phyloP scores from a whole-genome alignment of 805 yeast genomes.

The Wickerhamomyces queroliae region DNA sequence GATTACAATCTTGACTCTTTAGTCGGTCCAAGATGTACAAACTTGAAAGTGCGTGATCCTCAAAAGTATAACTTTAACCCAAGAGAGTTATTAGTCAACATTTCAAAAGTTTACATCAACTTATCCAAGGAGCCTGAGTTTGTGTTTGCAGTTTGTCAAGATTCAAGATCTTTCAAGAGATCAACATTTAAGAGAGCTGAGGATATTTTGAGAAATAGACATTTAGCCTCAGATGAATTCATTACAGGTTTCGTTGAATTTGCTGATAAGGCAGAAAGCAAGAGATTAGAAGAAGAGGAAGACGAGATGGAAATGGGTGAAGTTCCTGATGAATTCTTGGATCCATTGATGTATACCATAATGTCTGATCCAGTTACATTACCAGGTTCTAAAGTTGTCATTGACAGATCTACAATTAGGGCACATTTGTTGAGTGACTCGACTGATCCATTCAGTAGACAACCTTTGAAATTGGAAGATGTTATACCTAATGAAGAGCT shows the following conservation, averaged over 20 bases:
- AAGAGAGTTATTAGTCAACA: slow-evolving; percentile 55
- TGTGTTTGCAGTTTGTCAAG: slow-evolving; percentile 77
- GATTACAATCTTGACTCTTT: slow-evolving; percentile 87
- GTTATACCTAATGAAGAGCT: slow-evolving; percentile 75
- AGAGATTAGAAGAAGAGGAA: slow-evolving; percentile 59
- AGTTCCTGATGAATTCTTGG: slow-evolving; percentile 92
- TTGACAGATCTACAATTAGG: slow-evolving; percentile 88
- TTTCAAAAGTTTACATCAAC: slow-evolving; percentile 73
- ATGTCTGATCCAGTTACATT: slow-evolving; percentile 97
- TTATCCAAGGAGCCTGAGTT: slow-evolving; percentile 61
- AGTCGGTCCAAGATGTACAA: slow-evolving; percentile 93
- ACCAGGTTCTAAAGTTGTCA: slow-evolving; percentile 79
- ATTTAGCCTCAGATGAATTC: slow-evolving; percentile 48
- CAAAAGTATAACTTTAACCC: slow-evolving; percentile 83
- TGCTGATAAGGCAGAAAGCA: slow-evolving; percentile 57
- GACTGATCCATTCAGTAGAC: slow-evolving; percentile 95
- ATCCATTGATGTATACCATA: slow-evolving; percentile 92
- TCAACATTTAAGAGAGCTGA: slow-evolving; percentile 67
- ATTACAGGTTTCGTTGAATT: slow-evolving; percentile 48
- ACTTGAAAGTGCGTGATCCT: slow-evolving; percentile 79
- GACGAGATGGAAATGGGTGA: slow-evolving; percentile 90
- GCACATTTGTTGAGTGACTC: slow-evolving; percentile 92
- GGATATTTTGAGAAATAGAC: slow-evolving; percentile 50
- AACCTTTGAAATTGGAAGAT: slow-evolving; percentile 85
- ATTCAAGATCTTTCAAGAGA: slow-evolving; percentile 80